Base-by-base conservation (phyloP, 2,329 filamentous ascomycete genomes). In the Nemania serpens region DNA sequence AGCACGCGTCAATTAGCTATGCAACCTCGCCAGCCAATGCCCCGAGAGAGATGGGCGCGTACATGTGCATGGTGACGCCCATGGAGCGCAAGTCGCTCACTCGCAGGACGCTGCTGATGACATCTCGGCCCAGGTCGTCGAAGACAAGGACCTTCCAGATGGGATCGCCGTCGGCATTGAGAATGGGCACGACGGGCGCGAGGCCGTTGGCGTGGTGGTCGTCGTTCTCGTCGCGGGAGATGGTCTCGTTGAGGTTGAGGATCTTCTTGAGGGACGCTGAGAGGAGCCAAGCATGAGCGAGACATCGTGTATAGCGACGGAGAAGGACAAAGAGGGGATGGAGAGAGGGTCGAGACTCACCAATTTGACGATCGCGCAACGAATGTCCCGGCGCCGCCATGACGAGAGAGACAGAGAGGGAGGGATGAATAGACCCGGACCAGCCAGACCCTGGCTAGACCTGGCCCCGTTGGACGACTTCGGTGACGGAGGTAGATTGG, bases 91-190 rank as follows among this genome's bases (percentile, higher is more conserved):
- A 80, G 77, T 99, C 95, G 73, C 93, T 97, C 65, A 99, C 95
- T 61, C 93, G 86, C 66, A 99, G 82, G 2, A 99, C 93, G 72
- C 93, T 97, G 79, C 93, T 97, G 72, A 99, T 97, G 61, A 99
- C 91, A 84, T 98, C 93, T 75, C 93, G 85, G 49, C 94, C 95
- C 3, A 88, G 76, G 69, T 94, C 90, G 76, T 99, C 96, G 74
- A 99, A 98, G 10, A 99, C 92, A 54, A 99, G 81, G 6, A 98
- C 91, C 76, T 98, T 98, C 94, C 94, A 98, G 79, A 97, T 93
- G 0, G 94, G 93, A 71, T 96, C 91, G 65, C 93, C 93, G 69
- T 96, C 89, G 48, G 91, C 84, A 68, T 93, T 93, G 63, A 97
- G 80, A 55, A 97, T 90, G 15, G 91, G 89, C n/a, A 88, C 88